These are phyloP conservation scores for Ogataea sp. DNA, from an alignment of 805 yeast genomes.

Conservation along the genomic window DNA sequence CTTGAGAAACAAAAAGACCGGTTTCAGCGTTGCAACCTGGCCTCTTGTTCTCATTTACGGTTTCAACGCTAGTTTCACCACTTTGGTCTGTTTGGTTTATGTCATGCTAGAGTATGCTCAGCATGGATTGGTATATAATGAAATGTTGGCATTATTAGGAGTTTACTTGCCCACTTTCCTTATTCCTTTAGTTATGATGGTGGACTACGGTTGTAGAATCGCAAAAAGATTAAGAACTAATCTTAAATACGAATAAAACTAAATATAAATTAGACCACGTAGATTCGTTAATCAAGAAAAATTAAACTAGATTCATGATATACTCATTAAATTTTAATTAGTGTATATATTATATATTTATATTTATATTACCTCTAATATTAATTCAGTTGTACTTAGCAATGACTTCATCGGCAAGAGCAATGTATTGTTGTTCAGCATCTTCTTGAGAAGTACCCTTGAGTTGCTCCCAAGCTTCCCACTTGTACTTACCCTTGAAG, in stretches of 20 bases:
- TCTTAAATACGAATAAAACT: too few species aligned
- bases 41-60: constrained; percentile 54
- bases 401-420: constrained; percentile 54
- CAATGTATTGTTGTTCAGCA: constrained; percentile 80
- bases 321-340: too few species aligned
- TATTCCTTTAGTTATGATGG: constrained; percentile 50
- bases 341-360: too few species aligned
- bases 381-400: constrained; percentile 33
- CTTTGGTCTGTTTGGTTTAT: constrained; percentile 61
- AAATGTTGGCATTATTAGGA: constrained; percentile 34
- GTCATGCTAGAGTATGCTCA: constrained; percentile 29
- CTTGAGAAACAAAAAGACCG: constrained; percentile 6
- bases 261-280: too few species aligned
- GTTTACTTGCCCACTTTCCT: constrained; percentile 67
- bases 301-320: too few species aligned
- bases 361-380: not conserved
- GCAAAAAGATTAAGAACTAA: too few species aligned
- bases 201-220: constrained; percentile 31
- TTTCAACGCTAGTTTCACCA: constrained; percentile 75
- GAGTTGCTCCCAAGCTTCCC: constrained; percentile 92
- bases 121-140: constrained; percentile 29
- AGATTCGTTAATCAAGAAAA: too few species aligned
- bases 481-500: constrained; percentile 92
- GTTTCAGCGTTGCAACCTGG: constrained; percentile 14
- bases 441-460: constrained; percentile 85